Evolutionary conservation across 2,329 filamentous ascomycete genomes (phyloP), one percentile per base, ranked within the genome.

Genomic region (Falciphora oryzae): DNA sequence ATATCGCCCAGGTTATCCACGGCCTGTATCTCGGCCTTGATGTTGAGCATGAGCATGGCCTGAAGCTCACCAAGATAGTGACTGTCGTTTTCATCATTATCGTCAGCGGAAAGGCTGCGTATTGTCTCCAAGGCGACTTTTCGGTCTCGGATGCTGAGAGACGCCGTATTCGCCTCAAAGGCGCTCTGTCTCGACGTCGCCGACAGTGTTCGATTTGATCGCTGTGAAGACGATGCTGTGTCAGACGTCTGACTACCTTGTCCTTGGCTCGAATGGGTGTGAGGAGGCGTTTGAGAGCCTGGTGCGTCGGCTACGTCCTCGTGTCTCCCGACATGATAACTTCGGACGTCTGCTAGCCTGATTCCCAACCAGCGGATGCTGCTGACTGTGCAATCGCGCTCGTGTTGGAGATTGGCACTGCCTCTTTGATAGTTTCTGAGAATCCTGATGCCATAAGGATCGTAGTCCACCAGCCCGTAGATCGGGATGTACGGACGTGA

Each of bases 21-120:
- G 25, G 87, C 83, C 70, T 95, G 90, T 62, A 94, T 91, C 72
- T 95, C 91, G 0, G 89, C 89, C 71, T 94, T 95, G 61, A 87
- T 70, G 63, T 89, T 89, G 62, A 93, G 77, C 77, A 90, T 83
- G 27, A 94, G 75, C 90, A 94, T 93, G 0, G 81, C 69, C 70
- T 92, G 90, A 22, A 94, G 69, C 69, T 93, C 88, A 3, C 75
- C 74, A 35, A 76, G 16, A 50, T 38, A 76, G 67, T 85, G 76
- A 8, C 79, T 75, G 0, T 69, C 76, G 2, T 78, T 73, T 0
- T 68, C 67, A 14, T 76, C 73, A 5, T 65, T 56, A 7, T 62
- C 63, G 3, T 67, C 67, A 0, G 68, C 22, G 8, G 71, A 70
- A 0, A 80, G 74, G 16, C 74, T 81, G 13, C 76, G 74, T 18